phyloP scores from a whole-genome alignment of 1,139 yeast species.

The Yamadazyma epiphylla region DNA sequence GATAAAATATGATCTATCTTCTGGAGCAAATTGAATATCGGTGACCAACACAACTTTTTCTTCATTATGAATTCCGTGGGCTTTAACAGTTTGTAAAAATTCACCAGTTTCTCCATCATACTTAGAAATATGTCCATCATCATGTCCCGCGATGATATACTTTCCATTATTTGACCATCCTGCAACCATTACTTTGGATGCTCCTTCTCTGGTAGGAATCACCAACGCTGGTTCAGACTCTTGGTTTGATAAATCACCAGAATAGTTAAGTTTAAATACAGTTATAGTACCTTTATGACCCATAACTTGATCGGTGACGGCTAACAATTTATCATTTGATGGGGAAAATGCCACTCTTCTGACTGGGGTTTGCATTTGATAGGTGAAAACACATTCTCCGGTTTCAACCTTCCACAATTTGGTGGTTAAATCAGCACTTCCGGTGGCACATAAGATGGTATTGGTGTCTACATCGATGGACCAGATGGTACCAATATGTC shows the following conservation, averaged over 20 bases:
- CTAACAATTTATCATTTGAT: constrained; percentile 63
- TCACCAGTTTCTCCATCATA: constrained; percentile 77
- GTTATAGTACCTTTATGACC: constrained; percentile 78
- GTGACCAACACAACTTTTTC: constrained; percentile 55
- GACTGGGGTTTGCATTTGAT: constrained; percentile 80
- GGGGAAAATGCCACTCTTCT: constrained; percentile 88
- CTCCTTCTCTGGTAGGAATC: constrained; percentile 61
- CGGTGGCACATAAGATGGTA: constrained; percentile 73
- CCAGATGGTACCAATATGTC: constrained; percentile 93
- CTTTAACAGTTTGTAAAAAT: constrained; percentile 51
- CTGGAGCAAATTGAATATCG: constrained; percentile 81
- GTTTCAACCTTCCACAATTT: constrained; percentile 81
- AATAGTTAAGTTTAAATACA: constrained; percentile 56
- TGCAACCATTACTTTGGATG: constrained; percentile 75
- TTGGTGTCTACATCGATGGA: constrained; percentile 81
- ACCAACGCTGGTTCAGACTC: constrained; percentile 51
- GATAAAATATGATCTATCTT: constrained; percentile 83
- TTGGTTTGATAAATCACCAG: constrained; percentile 36
- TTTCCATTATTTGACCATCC: constrained; percentile 80
- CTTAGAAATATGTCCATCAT: constrained; percentile 79
- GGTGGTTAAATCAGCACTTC: constrained; percentile 85
- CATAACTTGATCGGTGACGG: constrained; percentile 91
- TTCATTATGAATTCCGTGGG: constrained; percentile 65
- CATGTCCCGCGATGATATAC: constrained; percentile 82
- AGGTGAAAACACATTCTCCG: constrained; percentile 73